Evolutionary conservation across 2,329 filamentous ascomycete species (phyloP).

Genomic region (Penicillium sp.): DNA sequence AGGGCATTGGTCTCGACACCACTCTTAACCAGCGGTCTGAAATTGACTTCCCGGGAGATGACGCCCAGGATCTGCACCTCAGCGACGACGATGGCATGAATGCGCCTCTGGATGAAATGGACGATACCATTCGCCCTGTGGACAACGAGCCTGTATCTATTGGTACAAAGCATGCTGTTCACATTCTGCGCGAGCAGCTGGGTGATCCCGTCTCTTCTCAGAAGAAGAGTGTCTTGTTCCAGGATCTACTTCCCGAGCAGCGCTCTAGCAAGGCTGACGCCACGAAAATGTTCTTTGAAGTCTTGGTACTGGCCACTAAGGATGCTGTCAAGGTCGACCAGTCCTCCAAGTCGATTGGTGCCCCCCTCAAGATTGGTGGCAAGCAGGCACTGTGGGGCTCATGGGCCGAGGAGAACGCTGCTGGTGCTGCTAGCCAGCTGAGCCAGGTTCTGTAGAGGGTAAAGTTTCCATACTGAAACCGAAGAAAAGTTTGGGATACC

Average conservation of each 20-base stretch:
- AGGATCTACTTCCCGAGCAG: constrained; percentile 81
- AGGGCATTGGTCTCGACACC: constrained; percentile 53
- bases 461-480: neutral
- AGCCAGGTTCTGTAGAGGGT: constrained; percentile 27
- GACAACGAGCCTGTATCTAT: constrained; percentile 85
- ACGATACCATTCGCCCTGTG: constrained; percentile 78
- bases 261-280: constrained; percentile 83
- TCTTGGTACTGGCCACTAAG: constrained; percentile 92
- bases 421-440: constrained; percentile 43
- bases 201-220: constrained; percentile 66
- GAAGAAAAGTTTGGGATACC: constrained; percentile 12
- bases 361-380: constrained; percentile 76
- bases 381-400: constrained; percentile 96
- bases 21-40: constrained; percentile 54
- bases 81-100: constrained; percentile 50
- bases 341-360: constrained; percentile 68
- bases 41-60: constrained; percentile 65
- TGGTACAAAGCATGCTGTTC: constrained; percentile 92
- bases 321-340: constrained; percentile 98
- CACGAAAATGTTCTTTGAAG: constrained; percentile 99
- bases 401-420: constrained; percentile 75
- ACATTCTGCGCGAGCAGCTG: constrained; percentile 86
- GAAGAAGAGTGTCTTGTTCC: constrained; percentile 81
- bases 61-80: constrained; percentile 47
- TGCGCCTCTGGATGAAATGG: constrained; percentile 62